Conservation (phyloP, 1,284 basidiomycete genomes). For the Boletus holoroseus region DNA sequence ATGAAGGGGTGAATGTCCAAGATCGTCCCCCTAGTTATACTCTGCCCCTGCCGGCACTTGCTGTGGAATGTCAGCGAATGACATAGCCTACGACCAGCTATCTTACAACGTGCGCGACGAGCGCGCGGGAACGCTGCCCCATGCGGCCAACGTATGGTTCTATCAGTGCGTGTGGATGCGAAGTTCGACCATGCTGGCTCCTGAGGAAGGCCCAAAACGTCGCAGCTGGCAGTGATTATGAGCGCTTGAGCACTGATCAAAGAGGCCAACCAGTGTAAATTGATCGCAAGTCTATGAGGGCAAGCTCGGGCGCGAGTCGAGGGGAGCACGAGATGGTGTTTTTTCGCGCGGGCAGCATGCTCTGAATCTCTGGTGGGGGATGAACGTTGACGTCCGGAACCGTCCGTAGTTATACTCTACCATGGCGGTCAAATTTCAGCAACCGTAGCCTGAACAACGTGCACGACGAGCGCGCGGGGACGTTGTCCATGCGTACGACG, state of each 20-base stretch:
- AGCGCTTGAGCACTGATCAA: neutral
- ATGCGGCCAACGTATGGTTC: neutral
- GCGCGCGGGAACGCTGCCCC: neutral
- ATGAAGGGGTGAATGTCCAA: neutral
- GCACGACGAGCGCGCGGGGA: too few relatives aligned
- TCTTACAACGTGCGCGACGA: conserved; percentile 9
- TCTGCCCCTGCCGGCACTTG: neutral
- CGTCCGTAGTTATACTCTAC: too few relatives aligned
- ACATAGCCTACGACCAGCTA: conserved; percentile 1
- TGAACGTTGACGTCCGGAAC: too few relatives aligned
- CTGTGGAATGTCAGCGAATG: neutral
- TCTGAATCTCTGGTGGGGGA: too few relatives aligned
- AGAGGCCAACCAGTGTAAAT: neutral
- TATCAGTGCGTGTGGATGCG: neutral
- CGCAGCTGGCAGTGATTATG: neutral
- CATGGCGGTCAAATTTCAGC: too few relatives aligned
- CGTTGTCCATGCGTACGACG: too few relatives aligned
- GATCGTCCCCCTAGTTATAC: conserved; percentile 10
- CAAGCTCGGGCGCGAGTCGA: too few relatives aligned
- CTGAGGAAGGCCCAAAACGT: neutral
- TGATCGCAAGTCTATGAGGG: too few relatives aligned
- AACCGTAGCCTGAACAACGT: too few relatives aligned
- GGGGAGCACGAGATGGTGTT: too few relatives aligned
- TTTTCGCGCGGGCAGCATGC: too few relatives aligned
- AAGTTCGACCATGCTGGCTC: neutral